Percentiles rank a stretch among this genome's conserved stretches.
phyloP scores from a whole-genome alignment of 257 asterid species.

The Petrea volubilis region DNA sequence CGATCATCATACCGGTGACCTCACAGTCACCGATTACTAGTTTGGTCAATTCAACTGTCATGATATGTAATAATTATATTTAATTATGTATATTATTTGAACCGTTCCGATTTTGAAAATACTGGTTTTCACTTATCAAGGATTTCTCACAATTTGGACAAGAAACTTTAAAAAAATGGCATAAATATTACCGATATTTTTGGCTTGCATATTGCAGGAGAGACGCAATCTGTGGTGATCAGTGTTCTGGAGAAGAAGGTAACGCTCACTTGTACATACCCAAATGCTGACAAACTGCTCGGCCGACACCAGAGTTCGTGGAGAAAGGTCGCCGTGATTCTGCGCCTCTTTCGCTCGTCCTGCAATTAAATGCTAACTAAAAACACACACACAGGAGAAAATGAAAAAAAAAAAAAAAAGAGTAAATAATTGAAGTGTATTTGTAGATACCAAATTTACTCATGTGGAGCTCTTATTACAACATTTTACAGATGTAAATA shows the following conservation, averaged over 20 bases:
- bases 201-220: conserved; percentile 44
- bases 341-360: conserved; percentile 41
- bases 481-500: conserved; percentile 18
- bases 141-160: neutral
- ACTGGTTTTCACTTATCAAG: no score
- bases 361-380: conserved; percentile 30
- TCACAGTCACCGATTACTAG: no score
- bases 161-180: no score
- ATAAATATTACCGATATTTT: no score
- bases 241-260: conserved; percentile 77
- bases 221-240: conserved; percentile 66
- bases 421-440: neutral
- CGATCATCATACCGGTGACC: no score
- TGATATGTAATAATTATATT: no score
- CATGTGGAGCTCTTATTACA: neutral
- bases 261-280: conserved; percentile 57
- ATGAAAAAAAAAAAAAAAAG: no score
- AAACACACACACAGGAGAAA: neutral
- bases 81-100: no score
- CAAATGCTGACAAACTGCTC: conserved; percentile 22
- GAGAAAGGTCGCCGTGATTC: conserved; percentile 31
- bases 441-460: conserved; percentile 3
- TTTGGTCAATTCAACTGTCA: no score
- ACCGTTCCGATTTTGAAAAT: no score
- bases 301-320: conserved; percentile 30